Percentiles rank a stretch among this genome's conserved stretches.
Conservation (phyloP, 2,329 filamentous ascomycete species). For the Beauveria varroae region DNA sequence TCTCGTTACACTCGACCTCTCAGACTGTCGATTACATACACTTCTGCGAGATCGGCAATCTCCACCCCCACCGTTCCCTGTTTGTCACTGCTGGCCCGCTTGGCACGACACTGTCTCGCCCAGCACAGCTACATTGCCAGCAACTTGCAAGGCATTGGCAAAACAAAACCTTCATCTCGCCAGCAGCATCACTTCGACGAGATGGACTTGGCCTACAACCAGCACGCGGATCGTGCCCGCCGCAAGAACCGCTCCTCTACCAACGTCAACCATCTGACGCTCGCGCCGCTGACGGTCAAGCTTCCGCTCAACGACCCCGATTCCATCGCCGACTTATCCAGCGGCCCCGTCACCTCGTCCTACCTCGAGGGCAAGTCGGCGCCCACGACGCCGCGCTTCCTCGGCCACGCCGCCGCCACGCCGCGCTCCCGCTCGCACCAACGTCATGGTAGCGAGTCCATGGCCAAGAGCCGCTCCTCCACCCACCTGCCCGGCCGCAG, state of each 20-base stretch:
- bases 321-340: slow-evolving; percentile 34
- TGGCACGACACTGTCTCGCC: not conserved
- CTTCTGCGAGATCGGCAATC: not conserved
- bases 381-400: slow-evolving; percentile 55
- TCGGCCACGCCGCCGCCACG: slow-evolving; percentile 49
- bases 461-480: slow-evolving; percentile 58
- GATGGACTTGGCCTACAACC: slow-evolving; percentile 56
- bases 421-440: slow-evolving; percentile 39
- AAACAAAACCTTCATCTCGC: not conserved
- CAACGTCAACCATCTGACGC: slow-evolving; percentile 52
- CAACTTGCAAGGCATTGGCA: not conserved
- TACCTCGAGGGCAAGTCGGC: slow-evolving; percentile 57
- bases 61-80: not conserved
- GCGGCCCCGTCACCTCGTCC: slow-evolving; percentile 29
- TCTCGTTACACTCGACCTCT: not conserved
- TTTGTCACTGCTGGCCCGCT: slow-evolving; percentile 1
- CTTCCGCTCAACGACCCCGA: slow-evolving; percentile 50
- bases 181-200: not conserved
- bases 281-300: slow-evolving; percentile 57
- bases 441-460: slow-evolving; percentile 28
- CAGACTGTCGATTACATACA: not conserved
- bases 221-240: slow-evolving; percentile 48
- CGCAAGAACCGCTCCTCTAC: slow-evolving; percentile 52
- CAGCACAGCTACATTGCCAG: not conserved
- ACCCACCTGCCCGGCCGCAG: slow-evolving; percentile 38